phyloP scores from a whole-genome alignment of 1,284 basidiomycete species.

The Cystobasidium pallidum region DNA sequence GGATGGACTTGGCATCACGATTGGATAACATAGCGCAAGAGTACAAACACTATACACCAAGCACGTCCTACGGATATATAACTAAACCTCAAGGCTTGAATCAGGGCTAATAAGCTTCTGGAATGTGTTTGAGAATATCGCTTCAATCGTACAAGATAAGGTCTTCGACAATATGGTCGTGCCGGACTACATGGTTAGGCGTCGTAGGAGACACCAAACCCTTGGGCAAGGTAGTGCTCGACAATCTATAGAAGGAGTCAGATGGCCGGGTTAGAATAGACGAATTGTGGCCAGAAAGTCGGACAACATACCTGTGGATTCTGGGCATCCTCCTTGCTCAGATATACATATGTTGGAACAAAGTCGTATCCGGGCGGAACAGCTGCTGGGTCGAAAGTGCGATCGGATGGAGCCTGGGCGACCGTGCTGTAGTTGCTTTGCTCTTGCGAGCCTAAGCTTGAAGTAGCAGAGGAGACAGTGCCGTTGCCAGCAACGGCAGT shows the following conservation, averaged over 20 bases:
- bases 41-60: too few relatives aligned
- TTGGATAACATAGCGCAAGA: too few relatives aligned
- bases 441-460: conserved; percentile 14
- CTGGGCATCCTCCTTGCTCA: conserved; percentile 43
- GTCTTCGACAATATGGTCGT: too few relatives aligned
- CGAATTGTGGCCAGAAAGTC: too few relatives aligned
- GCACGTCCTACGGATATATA: too few relatives aligned
- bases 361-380: conserved; percentile 9
- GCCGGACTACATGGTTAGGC: conserved; percentile 4
- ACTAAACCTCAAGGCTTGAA: too few relatives aligned
- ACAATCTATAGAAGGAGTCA: conserved; percentile 21
- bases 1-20: too few relatives aligned
- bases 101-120: too few relatives aligned
- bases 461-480: conserved; percentile 11
- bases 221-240: conserved; percentile 40
- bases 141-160: too few relatives aligned
- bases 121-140: too few relatives aligned
- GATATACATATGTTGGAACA: conserved; percentile 38
- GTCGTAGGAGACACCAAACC: conserved; percentile 43
- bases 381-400: conserved; percentile 27
- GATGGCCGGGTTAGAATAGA: too few relatives aligned
- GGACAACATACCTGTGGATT: conserved; percentile 31
- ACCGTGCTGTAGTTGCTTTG: conserved; percentile 25
- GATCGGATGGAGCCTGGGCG: conserved; percentile 4
- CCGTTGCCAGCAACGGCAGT: neutral